Conservation (phyloP, 768 basidiomycete genomes). For the Amanita phalloides region DNA sequence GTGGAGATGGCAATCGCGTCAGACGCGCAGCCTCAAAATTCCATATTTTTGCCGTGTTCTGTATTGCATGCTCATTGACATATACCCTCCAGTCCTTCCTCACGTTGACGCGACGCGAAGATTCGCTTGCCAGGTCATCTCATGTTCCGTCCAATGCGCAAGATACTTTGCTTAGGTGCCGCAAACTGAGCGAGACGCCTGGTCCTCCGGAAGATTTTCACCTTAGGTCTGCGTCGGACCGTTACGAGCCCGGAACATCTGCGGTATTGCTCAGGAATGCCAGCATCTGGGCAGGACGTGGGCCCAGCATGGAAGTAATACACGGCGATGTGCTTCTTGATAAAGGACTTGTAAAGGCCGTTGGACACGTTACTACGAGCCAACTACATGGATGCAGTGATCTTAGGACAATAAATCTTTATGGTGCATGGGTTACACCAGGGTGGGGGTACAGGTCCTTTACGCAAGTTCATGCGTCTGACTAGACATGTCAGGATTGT, state of each 20-base stretch:
- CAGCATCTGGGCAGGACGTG: constrained; percentile 50
- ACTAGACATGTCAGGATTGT: constrained; percentile 17
- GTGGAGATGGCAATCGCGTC: background rate
- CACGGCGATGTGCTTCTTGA: constrained; percentile 51
- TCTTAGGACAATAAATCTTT: constrained; percentile 36
- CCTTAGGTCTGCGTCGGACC: constrained; percentile 38
- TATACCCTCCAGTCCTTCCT: constrained; percentile 15
- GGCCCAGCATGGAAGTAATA: constrained; percentile 43
- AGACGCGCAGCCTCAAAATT: constrained; percentile 9
- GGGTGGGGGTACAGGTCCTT: constrained; percentile 22
- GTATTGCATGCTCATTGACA: constrained; percentile 15
- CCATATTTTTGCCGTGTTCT: constrained; percentile 14
- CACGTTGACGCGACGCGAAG: constrained; percentile 8
- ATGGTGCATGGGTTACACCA: constrained; percentile 69
- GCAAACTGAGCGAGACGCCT: constrained; percentile 32
- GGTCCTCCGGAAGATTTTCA: constrained; percentile 34
- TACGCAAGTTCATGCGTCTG: background rate
- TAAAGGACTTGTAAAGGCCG: constrained; percentile 40
- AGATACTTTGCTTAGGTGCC: constrained; percentile 39
- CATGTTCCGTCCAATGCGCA: constrained; percentile 26
- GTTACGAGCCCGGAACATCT: constrained; percentile 50
- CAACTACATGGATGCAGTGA: constrained; percentile 13
- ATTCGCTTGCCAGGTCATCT: constrained; percentile 4
- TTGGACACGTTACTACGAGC: constrained; percentile 30
- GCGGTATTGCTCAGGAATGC: constrained; percentile 63